Conservation (phyloP, 1,139 yeast genomes). For the Debaryomyces singareniensis region DNA sequence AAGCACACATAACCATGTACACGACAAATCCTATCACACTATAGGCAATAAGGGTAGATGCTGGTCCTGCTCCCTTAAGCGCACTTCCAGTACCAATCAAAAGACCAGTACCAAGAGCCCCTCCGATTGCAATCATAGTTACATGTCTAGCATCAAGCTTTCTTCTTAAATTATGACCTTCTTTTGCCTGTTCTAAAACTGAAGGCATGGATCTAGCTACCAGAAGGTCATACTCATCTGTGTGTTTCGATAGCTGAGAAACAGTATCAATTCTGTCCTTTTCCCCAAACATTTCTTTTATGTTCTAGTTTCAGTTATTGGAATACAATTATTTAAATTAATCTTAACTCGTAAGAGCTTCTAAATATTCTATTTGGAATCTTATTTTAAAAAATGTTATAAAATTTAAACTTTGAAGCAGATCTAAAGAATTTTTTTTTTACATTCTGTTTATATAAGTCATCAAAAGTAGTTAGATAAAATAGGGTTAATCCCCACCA, state of each 20-base stretch:
- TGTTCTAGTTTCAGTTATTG: too few species aligned
- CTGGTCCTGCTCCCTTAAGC: constrained; percentile 63
- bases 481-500: too few species aligned
- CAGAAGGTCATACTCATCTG: constrained; percentile 44
- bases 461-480: too few species aligned
- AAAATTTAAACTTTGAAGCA: too few species aligned
- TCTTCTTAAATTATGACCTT: constrained; percentile 54
- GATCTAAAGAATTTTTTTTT: too few species aligned
- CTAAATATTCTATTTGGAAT: too few species aligned
- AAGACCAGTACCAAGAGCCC: constrained; percentile 59
- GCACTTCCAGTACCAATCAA: constrained; percentile 68
- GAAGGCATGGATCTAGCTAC: constrained; percentile 41
- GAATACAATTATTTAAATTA: too few species aligned
- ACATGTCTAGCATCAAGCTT: constrained; percentile 65
- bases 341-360: too few species aligned
- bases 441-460: too few species aligned
- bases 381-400: too few species aligned
- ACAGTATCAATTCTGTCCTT: too few species aligned
- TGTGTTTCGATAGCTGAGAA: constrained; percentile 42
- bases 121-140: constrained; percentile 63
- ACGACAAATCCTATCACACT: constrained; percentile 57
- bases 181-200: constrained; percentile 18
- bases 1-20: constrained; percentile 61
- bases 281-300: too few species aligned
- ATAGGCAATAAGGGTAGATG: constrained; percentile 56